Base-by-base conservation (phyloP, 805 yeast genomes). In the fission yeast (Schizosaccharomyces pombe) region DNA sequence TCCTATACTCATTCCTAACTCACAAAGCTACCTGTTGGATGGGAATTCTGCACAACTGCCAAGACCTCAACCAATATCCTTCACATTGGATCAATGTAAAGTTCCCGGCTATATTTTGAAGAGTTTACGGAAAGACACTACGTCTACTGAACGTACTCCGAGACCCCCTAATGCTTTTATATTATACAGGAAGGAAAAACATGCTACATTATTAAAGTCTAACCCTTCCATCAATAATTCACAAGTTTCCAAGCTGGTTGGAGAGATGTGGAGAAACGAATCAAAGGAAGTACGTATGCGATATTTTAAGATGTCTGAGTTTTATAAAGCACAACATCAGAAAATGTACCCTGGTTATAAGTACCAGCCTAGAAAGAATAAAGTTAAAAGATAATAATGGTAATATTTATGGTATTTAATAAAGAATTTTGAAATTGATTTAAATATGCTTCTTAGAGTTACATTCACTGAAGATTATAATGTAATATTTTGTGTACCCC, bases 91-190 rank as follows among this genome's bases (percentile, higher is more conserved):
- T 19, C 16, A 24, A 16, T 43, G 49, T 29, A 43, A 24, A 24
- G 49, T 43, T 5, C 49, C 49, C 4, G 29, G 49, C 6, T 43
- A 43, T 29, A 43, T 43, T 16, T 16, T 22, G 29, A 43, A 43
- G 29, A 22, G 14, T n/a, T 22, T 43, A 24, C 26, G 29, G 24
- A 43, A 43, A 29, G 26, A 43, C 5, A 24, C 5, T 29, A 24
- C 14, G 26, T n/a, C 49, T 22, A 2, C 29, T 5, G 14, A 32
- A 32, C 16, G 37, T 16, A 16, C 52, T 5, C 52, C 52, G 37
- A n/a, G 52, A 47, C 52, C 52, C 14, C 32, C 52, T 3, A 47
- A 47, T 47, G 52, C 52, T 4, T 47, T 47, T 22, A 47, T 47
- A n/a, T 14, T 47, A 4, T 47, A 47, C 52, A 32, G 52, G 29